These are phyloP conservation scores for Paecilomyces dactylethromorphus DNA, from an alignment of 2,329 filamentous ascomycete species.

Conservation along the genomic window DNA sequence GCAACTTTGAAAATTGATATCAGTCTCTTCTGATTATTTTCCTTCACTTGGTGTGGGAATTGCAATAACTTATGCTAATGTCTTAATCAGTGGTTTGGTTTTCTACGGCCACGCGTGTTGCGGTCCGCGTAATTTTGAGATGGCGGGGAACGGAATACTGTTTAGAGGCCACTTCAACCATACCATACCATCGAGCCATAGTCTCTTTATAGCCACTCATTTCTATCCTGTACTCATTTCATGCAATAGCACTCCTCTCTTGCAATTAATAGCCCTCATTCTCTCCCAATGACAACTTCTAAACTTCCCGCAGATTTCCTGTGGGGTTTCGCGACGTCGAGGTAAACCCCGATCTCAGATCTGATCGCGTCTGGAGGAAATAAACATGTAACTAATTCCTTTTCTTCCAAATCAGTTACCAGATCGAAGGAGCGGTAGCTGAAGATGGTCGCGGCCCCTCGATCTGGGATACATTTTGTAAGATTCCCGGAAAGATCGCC, in stretches of 20 bases:
- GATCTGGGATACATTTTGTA: constrained; percentile 89
- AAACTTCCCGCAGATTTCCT: constrained; percentile 61
- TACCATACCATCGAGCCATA: not conserved
- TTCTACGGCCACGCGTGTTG: no score
- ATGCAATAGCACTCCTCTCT: not conserved
- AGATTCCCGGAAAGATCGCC: constrained; percentile 73
- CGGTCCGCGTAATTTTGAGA: not conserved
- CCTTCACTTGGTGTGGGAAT: no score
- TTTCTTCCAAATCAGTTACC: constrained; percentile 56
- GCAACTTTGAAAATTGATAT: no score
- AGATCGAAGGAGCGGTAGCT: constrained; percentile 71
- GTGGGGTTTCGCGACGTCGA: constrained; percentile 75
- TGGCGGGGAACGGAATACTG: not conserved
- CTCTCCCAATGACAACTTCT: constrained; percentile 11
- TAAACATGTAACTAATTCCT: not conserved
- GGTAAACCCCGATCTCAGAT: constrained; percentile 40
- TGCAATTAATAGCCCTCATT: no score
- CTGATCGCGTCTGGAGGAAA: not conserved
- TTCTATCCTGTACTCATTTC: not conserved
- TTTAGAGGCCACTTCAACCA: not conserved
- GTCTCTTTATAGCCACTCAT: not conserved
- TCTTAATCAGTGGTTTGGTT: not conserved
- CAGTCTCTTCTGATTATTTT: no score
- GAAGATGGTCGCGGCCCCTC: constrained; percentile 73
- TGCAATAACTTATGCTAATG: no score